Conservation (phyloP, 768 basidiomycete species). For the Tricholoma terreum region DNA sequence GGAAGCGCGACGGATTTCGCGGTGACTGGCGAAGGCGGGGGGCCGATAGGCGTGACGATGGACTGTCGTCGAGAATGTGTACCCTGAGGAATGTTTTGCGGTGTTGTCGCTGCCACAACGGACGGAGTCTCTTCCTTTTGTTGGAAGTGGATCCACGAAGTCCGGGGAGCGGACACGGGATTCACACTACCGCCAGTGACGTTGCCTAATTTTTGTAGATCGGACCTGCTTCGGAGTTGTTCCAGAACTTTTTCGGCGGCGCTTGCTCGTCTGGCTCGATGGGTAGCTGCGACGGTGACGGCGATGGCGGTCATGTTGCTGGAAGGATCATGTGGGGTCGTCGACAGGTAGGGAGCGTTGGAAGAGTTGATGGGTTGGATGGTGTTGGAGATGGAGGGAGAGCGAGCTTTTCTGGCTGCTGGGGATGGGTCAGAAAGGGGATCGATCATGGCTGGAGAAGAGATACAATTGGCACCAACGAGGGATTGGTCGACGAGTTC, state of each 20-base stretch:
- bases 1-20: constrained; percentile 29
- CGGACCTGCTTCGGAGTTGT: constrained; percentile 51
- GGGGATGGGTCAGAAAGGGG: constrained; percentile 13
- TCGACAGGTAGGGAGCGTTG: constrained; percentile 7
- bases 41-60: constrained; percentile 40
- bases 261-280: constrained; percentile 51
- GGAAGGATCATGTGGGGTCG: constrained; percentile 8
- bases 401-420: constrained; percentile 19
- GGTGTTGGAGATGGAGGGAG: constrained; percentile 21
- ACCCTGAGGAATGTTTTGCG: constrained; percentile 19
- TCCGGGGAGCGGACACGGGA: constrained; percentile 34
- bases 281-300: constrained; percentile 26
- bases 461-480: constrained; percentile 25
- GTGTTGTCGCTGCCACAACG: constrained; percentile 8
- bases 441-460: constrained; percentile 19
- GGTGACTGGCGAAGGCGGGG: constrained; percentile 55
- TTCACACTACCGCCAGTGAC: constrained; percentile 18
- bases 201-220: constrained; percentile 42
- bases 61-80: constrained; percentile 41
- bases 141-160: constrained; percentile 45
- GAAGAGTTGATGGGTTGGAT: constrained; percentile 25
- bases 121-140: constrained; percentile 26
- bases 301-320: constrained; percentile 11
- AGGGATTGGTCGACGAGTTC: constrained; percentile 32
- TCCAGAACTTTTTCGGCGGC: constrained; percentile 70